Base-by-base conservation (phyloP, 148 eudicot species). In the Fagopyrum esculentum region DNA sequence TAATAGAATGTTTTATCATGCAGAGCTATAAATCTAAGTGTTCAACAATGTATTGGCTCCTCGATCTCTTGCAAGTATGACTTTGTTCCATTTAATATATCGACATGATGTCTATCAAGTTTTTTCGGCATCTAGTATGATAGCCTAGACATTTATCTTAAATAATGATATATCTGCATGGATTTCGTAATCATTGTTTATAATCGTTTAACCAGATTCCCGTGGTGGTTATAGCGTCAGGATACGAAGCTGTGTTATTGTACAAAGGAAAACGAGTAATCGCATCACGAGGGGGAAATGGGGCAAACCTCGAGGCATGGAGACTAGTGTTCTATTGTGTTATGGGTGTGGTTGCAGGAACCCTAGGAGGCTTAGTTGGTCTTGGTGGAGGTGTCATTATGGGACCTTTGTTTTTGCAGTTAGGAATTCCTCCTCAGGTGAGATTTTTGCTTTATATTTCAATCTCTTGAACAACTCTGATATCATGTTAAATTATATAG, bases 341-440 rank as follows among this genome's bases (percentile, higher is more conserved):
- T 4, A 76, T 78, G 49, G 96, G 89, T 30, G 48, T 90, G 74
- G 46, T 75, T 22, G 92, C 90, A 76, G 96, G 95, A 44, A 68
- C 87, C 43, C 84, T 90, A 6, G 96, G 96, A 40, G 95, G 96
- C n/a, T 75, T 88, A 45, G 87, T 90, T 56, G 96, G 96, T 60
- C 87, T 90, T 26, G 96, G 96, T 6, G 96, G 96, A 45, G 96
- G 92, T 56, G 81, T 86, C 45, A 84, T 90, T 64, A 15, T 90
- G 47, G 96, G 89, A 9, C 90, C 96, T 26, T 71, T 90, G 48
- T 87, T 88, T 75, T 77, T 90, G 10, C 90, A 88, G 75, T 76
- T 90, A 44, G 90, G 92, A 75, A 81, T 88, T 69, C 89, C 88
- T 71, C 96, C 96, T 72, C 89, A 90, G 89, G 96, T 71, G 6